Evolutionary conservation across 305 asterid genomes (phyloP), one percentile per base, ranked within the genome.

Genomic region (Fraxinus sp.): DNA sequence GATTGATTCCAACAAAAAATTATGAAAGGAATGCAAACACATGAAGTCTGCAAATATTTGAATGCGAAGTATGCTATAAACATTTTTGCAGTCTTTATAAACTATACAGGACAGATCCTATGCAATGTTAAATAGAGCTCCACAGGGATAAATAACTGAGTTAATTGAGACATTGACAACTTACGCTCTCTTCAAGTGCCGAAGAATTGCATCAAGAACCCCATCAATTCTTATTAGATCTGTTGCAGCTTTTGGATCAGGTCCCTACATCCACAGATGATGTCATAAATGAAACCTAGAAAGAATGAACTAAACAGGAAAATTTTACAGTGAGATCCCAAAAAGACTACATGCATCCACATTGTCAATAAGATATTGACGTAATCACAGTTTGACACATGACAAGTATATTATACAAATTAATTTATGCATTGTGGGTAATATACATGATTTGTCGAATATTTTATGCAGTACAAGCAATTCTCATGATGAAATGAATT

Each of bases 111-210:
- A 59, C 62, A 79, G 55, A 79, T 41, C 77, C 8, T 43, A 49
- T 46, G 26, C 71, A 83, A 68, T 70, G 55, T 77, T 82, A 57
- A 28, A 64, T 73, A 75, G 43, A 74, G 80, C 68, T 83, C 59
- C 64, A 74, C 80, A 1, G 78, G 71, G 59, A 64, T 75, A 68
- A 81, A 77, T 13, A 37, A 71, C 36, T 18, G 75, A 28, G 5
- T 26, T 68, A 26, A 11, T 68, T 68, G 28, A 46, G 71, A 24
- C 81, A 80, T 72, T 74, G 70, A 83, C 72, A 28, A 85, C 95
- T 88, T 88, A 96, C 99, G 93, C 96, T 86, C 86, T 93, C 89
- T 85, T 91, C 88, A 96, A 85, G 89, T 95, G 97, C 82, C 90
- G 91, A 82, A 92, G 92, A 90, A 93, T 92, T 75, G 93, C 94